Percentiles rank a stretch among this genome's conserved stretches.
These are phyloP conservation scores for Pestalotiopsis sp. DNA, from an alignment of 2,329 filamentous ascomycete genomes.

Conservation along the genomic window DNA sequence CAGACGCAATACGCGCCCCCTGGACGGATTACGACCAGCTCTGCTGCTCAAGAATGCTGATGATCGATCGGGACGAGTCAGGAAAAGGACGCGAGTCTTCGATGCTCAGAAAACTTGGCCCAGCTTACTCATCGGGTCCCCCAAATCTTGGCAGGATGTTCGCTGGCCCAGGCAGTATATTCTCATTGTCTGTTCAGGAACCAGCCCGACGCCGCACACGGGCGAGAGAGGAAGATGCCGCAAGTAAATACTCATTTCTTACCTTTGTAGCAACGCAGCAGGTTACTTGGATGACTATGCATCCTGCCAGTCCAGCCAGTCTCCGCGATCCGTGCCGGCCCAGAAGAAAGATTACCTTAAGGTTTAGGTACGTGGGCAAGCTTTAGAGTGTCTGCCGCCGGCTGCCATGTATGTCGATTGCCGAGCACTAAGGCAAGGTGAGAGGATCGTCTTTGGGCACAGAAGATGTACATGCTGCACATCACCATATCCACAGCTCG, in stretches of 20 bases:
- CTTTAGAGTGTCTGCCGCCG: background rate
- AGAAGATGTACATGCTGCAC: background rate
- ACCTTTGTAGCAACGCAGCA: background rate
- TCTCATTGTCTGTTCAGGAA: too few relatives aligned
- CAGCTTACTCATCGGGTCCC: background rate
- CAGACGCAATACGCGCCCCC: background rate
- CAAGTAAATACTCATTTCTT: background rate
- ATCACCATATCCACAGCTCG: background rate
- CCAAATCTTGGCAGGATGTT: background rate
- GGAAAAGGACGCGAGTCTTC: background rate
- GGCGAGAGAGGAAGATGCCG: background rate
- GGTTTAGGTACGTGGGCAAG: background rate
- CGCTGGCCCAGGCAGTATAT: background rate
- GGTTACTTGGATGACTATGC: background rate
- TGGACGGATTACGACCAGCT: background rate
- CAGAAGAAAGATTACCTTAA: background rate
- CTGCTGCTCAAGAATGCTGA: background rate
- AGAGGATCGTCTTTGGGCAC: background rate
- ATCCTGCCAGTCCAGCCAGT: background rate
- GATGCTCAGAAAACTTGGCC: background rate
- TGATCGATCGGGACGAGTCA: background rate
- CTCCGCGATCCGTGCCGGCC: background rate
- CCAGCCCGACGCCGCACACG: background rate
- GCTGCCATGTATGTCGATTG: background rate
- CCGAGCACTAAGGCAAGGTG: background rate